A percentile compares a stretch with the other conserved stretches of the same genome.
phyloP scores from a whole-genome alignment of 2,329 filamentous ascomycete genomes.

The Sporothrix variecibatus region DNA sequence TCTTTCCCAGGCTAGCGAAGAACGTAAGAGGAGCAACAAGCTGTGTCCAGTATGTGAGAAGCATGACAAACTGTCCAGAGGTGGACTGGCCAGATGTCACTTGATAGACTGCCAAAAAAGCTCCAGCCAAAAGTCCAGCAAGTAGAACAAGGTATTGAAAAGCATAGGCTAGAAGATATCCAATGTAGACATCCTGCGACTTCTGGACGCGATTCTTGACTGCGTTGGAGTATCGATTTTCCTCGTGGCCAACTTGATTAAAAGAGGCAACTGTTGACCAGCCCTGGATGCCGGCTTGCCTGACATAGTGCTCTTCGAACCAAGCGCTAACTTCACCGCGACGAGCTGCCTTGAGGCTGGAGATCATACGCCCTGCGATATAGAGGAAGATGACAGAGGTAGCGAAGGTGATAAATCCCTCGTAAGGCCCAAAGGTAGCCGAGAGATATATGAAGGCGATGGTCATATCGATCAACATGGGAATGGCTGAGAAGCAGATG shows the following conservation, averaged over 20 bases:
- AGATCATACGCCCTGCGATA: slow-evolving; percentile 54
- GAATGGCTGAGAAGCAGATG: slow-evolving; percentile 58
- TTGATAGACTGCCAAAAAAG: slow-evolving; percentile 63
- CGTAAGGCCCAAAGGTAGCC: slow-evolving; percentile 60
- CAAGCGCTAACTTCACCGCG: slow-evolving; percentile 54
- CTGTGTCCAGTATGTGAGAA: slow-evolving; percentile 74
- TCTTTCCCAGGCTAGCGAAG: slow-evolving; percentile 61
- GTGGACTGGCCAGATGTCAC: slow-evolving; percentile 62
- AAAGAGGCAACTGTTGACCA: slow-evolving; percentile 63
- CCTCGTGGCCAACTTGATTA: slow-evolving; percentile 60
- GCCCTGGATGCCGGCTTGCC: slow-evolving; percentile 57
- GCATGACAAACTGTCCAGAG: slow-evolving; percentile 68
- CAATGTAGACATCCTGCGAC: slow-evolving; percentile 44
- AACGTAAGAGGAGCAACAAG: slow-evolving; percentile 71
- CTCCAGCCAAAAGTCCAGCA: slow-evolving; percentile 66
- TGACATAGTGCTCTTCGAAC: slow-evolving; percentile 58
- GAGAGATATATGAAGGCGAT: slow-evolving; percentile 63
- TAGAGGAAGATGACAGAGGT: slow-evolving; percentile 59
- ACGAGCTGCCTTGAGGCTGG: slow-evolving; percentile 51
- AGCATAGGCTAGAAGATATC: slow-evolving; percentile 55
- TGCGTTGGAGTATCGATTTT: slow-evolving; percentile 54
- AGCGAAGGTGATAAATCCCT: slow-evolving; percentile 62
- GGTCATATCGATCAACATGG: slow-evolving; percentile 61
- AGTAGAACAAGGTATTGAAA: slow-evolving; percentile 66
- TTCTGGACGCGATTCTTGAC: slow-evolving; percentile 46